phyloP scores from a whole-genome alignment of 352 stramenopile genomes.

The Pythium brassicae region DNA sequence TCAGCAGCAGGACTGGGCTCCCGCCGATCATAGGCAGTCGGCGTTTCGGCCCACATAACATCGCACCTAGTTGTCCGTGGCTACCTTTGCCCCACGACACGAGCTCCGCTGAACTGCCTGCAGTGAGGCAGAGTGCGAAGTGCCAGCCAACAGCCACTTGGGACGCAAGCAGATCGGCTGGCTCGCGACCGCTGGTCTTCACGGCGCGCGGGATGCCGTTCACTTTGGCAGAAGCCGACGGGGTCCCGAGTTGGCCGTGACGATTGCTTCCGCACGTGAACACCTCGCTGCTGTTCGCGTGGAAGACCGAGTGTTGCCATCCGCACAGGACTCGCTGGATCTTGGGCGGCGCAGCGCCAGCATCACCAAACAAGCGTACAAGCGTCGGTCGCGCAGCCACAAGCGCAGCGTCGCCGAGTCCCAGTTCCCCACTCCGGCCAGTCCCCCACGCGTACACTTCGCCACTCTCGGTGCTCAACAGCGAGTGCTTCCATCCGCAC shows the following conservation, averaged over 20 bases:
- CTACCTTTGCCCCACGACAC: constrained; percentile 73
- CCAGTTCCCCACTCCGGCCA: constrained; percentile 70
- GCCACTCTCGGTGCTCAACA: constrained; percentile 43
- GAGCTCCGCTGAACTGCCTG: constrained; percentile 16
- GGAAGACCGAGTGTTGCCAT: constrained; percentile 79
- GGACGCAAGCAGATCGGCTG: constrained; percentile 13
- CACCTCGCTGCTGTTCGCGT: constrained; percentile 24
- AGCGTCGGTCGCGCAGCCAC: constrained; percentile 21
- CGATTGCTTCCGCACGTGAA: constrained; percentile 72
- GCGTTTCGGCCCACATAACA: neutral
- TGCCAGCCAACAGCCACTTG: constrained; percentile 75
- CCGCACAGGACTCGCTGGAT: constrained; percentile 47
- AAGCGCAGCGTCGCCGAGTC: constrained; percentile 30
- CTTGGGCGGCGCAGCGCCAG: neutral
- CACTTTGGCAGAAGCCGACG: constrained; percentile 10
- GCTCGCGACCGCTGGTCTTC: neutral
- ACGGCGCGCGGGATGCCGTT: constrained; percentile 25
- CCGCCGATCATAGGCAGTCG: neutral
- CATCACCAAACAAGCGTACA: constrained; percentile 14
- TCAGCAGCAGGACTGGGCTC: neutral
- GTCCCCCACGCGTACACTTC: constrained; percentile 63
- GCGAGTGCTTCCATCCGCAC: constrained; percentile 82
- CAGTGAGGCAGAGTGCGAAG: constrained; percentile 51
- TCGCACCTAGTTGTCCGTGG: constrained; percentile 60
- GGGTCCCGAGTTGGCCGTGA: constrained; percentile 62